Evolutionary conservation across 202 grass and related monocot genomes (phyloP).

Genomic region (Zizania palustris): DNA sequence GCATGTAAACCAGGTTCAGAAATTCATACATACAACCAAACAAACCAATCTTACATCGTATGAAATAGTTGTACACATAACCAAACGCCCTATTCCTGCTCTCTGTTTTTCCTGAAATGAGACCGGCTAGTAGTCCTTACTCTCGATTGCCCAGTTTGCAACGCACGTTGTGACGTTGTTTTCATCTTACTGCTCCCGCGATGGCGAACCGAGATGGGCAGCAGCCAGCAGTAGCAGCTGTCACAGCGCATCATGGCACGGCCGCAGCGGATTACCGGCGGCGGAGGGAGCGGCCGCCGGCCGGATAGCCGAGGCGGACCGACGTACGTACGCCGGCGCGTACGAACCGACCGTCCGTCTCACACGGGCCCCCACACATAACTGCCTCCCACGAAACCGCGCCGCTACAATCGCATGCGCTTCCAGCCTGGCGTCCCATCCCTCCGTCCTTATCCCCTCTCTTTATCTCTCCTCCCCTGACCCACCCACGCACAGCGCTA

Average conservation of each 20-base stretch:
- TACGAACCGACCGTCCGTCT: not conserved
- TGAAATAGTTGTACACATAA: too few species aligned
- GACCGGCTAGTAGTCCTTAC: too few species aligned
- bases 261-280: not conserved
- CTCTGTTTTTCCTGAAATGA: too few species aligned
- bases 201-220: not conserved
- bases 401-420: slow-evolving; percentile 28
- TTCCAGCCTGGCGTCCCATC: slow-evolving; percentile 36
- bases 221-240: too few species aligned
- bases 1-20: too few species aligned
- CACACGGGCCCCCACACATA: slow-evolving; percentile 5
- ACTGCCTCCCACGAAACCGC: slow-evolving; percentile 30
- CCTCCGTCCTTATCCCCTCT: not conserved
- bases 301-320: too few species aligned
- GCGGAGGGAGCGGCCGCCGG: not conserved
- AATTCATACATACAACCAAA: too few species aligned
- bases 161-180: too few species aligned
- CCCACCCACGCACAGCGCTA: not conserved
- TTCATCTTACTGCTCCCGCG: not conserved
- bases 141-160: too few species aligned
- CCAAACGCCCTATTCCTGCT: too few species aligned
- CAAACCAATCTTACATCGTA: too few species aligned
- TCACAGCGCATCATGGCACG: too few species aligned
- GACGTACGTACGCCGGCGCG: not conserved
- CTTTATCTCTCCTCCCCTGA: not conserved